Evolutionary conservation across 23 red algal genomes (phyloP).

Genomic region (Gracilaria domingensis): DNA sequence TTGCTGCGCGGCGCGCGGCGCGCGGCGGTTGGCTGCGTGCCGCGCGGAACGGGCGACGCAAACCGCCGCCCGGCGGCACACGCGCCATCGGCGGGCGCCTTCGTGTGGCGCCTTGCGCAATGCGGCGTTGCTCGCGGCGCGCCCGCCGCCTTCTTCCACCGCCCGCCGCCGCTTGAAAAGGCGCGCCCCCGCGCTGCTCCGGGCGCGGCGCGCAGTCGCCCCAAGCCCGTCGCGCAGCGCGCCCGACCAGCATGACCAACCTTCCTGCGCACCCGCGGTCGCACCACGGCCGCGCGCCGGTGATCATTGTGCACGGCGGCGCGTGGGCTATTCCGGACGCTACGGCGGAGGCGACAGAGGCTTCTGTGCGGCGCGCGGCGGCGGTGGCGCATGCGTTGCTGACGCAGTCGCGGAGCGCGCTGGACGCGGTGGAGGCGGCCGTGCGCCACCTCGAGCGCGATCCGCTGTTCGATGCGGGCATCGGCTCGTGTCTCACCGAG

Average conservation of each 20-base stretch:
- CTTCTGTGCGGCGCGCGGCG: conserved; percentile 66
- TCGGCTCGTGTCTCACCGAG: conserved; percentile 81
- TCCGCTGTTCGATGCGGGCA: conserved; percentile 89
- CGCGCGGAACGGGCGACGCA: neutral
- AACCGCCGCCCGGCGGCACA: neutral
- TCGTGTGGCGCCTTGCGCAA: neutral
- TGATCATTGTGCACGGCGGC: conserved; percentile 84
- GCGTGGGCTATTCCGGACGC: conserved; percentile 82
- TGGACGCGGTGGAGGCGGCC: conserved; percentile 93
- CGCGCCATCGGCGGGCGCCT: neutral
- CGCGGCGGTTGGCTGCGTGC: conserved; percentile 25
- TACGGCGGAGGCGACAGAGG: conserved; percentile 28
- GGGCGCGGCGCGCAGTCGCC: too few species aligned
- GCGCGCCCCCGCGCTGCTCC: too few species aligned
- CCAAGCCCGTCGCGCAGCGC: too few species aligned
- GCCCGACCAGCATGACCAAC: conserved; percentile 3
- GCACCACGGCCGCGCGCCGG: conserved; percentile 26
- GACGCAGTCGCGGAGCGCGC: neutral
- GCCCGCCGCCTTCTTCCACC: conserved; percentile 21
- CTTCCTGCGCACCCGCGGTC: neutral
- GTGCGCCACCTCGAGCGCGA: conserved; percentile 82
- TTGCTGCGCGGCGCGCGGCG: neutral
- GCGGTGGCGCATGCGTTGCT: conserved; percentile 54
- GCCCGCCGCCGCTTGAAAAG: too few species aligned
- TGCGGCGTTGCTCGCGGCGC: neutral